These are phyloP conservation scores for Trichosporon ovoides DNA, from an alignment of 1,284 basidiomycete genomes.

Conservation along the genomic window DNA sequence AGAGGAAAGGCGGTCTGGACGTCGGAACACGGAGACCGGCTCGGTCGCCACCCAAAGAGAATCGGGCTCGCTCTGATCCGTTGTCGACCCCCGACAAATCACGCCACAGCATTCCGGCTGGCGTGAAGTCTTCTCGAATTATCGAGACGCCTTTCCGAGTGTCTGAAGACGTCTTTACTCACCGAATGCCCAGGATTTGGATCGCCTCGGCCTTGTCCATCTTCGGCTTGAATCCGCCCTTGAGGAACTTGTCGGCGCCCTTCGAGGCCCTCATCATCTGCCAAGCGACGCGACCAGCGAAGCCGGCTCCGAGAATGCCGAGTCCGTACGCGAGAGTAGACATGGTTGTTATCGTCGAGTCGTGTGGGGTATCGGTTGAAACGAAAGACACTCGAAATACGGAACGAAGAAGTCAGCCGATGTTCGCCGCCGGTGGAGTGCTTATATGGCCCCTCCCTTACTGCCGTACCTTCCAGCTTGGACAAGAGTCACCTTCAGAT, in stretches of 20 bases:
- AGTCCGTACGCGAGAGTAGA: conserved; percentile 72
- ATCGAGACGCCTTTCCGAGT: no score
- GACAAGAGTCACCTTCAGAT: no score
- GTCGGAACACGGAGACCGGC: neutral
- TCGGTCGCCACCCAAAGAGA: neutral
- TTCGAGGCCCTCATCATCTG: conserved; percentile 53
- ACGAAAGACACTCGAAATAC: neutral
- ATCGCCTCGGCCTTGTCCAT: conserved; percentile 95
- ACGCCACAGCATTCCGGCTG: neutral
- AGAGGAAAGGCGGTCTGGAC: neutral
- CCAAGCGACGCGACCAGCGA: conserved; percentile 63
- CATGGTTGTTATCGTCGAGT: conserved; percentile 29
- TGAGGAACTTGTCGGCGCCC: conserved; percentile 74
- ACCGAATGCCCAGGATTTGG: conserved; percentile 87
- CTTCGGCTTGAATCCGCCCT: conserved; percentile 89
- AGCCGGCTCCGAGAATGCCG: conserved; percentile 70
- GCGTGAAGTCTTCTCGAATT: neutral
- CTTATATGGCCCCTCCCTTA: no score
- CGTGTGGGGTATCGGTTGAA: neutral
- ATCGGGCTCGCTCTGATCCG: neutral
- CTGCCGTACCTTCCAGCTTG: no score
- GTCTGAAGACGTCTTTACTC: no score
- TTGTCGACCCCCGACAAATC: no score
- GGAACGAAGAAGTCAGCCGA: neutral
- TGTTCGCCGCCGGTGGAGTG: neutral